Conservation (phyloP, 495 filamentous ascomycete species). For the Neurospora africana region DNA sequence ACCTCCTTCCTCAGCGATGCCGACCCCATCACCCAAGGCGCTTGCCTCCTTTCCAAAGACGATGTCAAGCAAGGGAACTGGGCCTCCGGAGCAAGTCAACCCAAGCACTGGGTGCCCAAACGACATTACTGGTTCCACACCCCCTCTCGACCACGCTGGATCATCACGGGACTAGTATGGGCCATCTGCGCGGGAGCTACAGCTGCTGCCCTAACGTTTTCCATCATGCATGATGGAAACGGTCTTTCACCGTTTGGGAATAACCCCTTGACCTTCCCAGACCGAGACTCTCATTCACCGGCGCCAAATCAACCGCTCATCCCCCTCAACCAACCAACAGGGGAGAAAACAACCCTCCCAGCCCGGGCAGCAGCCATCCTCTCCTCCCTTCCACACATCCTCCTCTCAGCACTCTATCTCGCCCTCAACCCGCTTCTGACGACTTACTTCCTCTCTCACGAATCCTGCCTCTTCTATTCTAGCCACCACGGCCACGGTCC, state of each 20-base stretch:
- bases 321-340: background rate
- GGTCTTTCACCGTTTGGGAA: constrained; percentile 23
- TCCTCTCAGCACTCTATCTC: constrained; percentile 32
- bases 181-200: constrained; percentile 14
- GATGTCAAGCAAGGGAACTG: constrained; percentile 31
- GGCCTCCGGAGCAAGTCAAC: constrained; percentile 12
- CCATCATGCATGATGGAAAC: constrained; percentile 9
- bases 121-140: constrained; percentile 33
- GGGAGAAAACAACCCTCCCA: background rate
- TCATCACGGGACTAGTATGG: constrained; percentile 21
- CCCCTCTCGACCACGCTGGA: constrained; percentile 28
- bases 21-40: constrained; percentile 23
- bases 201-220: constrained; percentile 21
- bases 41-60: constrained; percentile 30
- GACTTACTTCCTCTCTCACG: constrained; percentile 32
- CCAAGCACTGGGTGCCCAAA: constrained; percentile 29
- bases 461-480: constrained; percentile 25
- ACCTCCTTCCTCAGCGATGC: constrained; percentile 34
- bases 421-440: constrained; percentile 29
- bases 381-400: constrained; percentile 27
- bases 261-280: background rate
- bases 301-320: background rate
- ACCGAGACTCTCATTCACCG: background rate
- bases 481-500: constrained; percentile 6
- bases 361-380: constrained; percentile 17